Evolutionary conservation across 352 stramenopile species (phyloP).

Genomic region (Lagenidium sp.): DNA sequence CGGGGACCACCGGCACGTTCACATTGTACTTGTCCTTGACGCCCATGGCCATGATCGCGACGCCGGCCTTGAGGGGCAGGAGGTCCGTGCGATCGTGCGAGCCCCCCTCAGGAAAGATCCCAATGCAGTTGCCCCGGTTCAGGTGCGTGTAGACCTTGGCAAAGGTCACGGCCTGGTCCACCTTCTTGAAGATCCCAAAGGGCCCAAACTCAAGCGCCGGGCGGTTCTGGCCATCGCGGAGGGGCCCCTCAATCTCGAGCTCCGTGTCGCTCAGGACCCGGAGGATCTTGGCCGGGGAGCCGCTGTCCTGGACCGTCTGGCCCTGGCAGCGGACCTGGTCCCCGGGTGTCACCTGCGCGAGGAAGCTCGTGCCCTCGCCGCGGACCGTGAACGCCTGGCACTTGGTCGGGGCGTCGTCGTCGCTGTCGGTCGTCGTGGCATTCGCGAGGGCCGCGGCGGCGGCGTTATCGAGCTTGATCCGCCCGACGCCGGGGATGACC

Average conservation of each 20-base stretch:
- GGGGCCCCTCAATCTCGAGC: constrained; percentile 41
- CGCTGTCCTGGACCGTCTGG: constrained; percentile 72
- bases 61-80: constrained; percentile 95
- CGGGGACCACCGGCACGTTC: constrained; percentile 93
- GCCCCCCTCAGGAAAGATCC: constrained; percentile 98
- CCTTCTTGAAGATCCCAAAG: constrained; percentile 88
- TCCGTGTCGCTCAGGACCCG: constrained; percentile 83
- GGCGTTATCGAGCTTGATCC: constrained; percentile 41
- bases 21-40: constrained; percentile 96
- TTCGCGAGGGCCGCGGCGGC: constrained; percentile 15
- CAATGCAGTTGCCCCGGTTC: constrained; percentile 86
- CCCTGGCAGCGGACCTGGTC: constrained; percentile 76
- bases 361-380: constrained; percentile 66
- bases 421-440: constrained; percentile 6
- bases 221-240: constrained; percentile 26
- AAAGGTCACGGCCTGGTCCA: constrained; percentile 91
- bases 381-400: constrained; percentile 35
- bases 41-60: constrained; percentile 97
- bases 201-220: constrained; percentile 24
- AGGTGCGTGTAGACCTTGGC: constrained; percentile 88
- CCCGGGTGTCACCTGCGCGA: constrained; percentile 59
- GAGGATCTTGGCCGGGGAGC: constrained; percentile 75
- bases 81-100: constrained; percentile 97
- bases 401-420: constrained; percentile 3
- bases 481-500: constrained; percentile 56